Evolutionary conservation across 306 rosid species (phyloP), one percentile per base, ranked within the genome.

Genomic region (Medicago lupulina): DNA sequence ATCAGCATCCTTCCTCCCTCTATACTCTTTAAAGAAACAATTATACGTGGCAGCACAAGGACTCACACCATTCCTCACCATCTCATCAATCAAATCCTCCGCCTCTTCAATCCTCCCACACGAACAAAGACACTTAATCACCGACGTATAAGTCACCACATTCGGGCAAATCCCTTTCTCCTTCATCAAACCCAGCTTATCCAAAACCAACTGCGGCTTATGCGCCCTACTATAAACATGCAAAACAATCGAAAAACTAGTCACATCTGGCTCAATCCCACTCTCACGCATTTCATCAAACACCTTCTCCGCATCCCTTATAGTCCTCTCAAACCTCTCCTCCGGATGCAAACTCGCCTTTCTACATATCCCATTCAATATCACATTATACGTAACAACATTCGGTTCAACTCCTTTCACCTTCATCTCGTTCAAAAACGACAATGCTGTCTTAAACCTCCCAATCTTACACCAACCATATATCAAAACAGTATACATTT

Each of bases 141-240:
- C 91, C 0, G 98, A 94, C 18, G 97, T 94, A 68, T 94, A 94
- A 0, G 91, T 89, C 6, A 81, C 96, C 36, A 85, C 88, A 0
- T 87, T 90, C 1, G 98, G 95, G 53, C 82, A 90, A 11, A 94
- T 84, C 21, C 97, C 97, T 14, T 70, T 81, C 85, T 82, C 95
- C 74, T 76, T 85, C 98, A 94, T 94, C 84, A 74, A 66, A 49
- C 74, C 78, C 63, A 94, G 19, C 58, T 90, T 94, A 80, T 94
- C 98, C 38, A 94, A 84, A 2, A 88, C 75, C 61, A 94, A 40
- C 23, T 90, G 87, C 0, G 98, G 95, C 77, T 90, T 94, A 76
- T 91, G 98, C 0, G 95, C 97, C 8, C 98, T 88, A 72, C 98
- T 94, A 79, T 85, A 94, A 21, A 91, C 98, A 81, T 94, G 98